Percentiles rank a stretch among this genome's conserved stretches.
Evolutionary conservation across 768 basidiomycete genomes (phyloP).

Genomic region (Xerocomus spinulosus): DNA sequence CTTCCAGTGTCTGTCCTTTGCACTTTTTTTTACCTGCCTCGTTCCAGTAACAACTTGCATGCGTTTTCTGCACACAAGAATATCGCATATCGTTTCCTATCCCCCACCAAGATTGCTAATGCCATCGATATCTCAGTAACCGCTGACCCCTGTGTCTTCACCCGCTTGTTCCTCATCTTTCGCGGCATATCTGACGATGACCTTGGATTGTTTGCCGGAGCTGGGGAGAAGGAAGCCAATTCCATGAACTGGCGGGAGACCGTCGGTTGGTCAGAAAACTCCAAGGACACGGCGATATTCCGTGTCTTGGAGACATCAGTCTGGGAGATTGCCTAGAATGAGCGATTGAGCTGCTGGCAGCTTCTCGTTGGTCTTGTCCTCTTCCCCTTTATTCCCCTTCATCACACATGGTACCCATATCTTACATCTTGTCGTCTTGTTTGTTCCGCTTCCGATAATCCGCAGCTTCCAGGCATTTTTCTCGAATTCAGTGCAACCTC

Average conservation of each 20-base stretch:
- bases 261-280: slow-evolving; percentile 77
- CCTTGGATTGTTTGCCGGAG: slow-evolving; percentile 63
- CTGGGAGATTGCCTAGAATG: slow-evolving; percentile 56
- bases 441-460: slow-evolving; percentile 18
- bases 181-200: slow-evolving; percentile 81
- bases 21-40: not conserved
- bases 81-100: slow-evolving; percentile 86
- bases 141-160: slow-evolving; percentile 74
- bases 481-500: too few relatives aligned
- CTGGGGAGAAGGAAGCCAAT: slow-evolving; percentile 86
- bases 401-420: slow-evolving; percentile 15
- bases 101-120: slow-evolving; percentile 71
- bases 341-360: slow-evolving; percentile 19
- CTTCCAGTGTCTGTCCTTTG: not conserved
- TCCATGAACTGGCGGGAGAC: slow-evolving; percentile 75
- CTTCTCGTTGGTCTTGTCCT: slow-evolving; percentile 4
- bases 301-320: slow-evolving; percentile 77
- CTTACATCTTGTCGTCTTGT: slow-evolving; percentile 23
- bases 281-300: slow-evolving; percentile 69
- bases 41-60: slow-evolving; percentile 65
- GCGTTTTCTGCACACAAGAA: slow-evolving; percentile 75
- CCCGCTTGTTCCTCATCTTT: slow-evolving; percentile 82
- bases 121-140: slow-evolving; percentile 89
- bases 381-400: slow-evolving; percentile 7
- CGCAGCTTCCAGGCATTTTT: too few relatives aligned